Evolutionary conservation across 2,329 filamentous ascomycete species (phyloP), one percentile per base, ranked within the genome.

Genomic region (Aspergillus sp.): DNA sequence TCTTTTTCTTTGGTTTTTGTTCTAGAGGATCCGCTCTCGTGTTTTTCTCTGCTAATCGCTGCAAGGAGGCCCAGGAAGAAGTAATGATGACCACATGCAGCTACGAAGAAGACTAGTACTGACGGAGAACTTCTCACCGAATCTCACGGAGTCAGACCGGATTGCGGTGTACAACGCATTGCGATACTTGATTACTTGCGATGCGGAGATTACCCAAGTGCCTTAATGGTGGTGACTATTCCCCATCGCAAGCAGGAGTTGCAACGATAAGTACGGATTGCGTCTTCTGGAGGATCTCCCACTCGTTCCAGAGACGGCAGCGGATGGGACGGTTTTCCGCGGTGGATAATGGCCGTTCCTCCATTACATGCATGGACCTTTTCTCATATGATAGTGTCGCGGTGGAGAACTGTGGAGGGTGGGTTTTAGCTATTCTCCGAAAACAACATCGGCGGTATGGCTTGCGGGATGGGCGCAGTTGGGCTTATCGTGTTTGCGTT

Each of bases 51-150:
- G 23, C 8, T 23, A n/a, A 23, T 15, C 13, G 44, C 44, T 25
- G 44, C 44, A 49, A 49, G 44, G 44, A 49, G 47, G 47, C 47
- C 47, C 23, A 50, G 47, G 47, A 50, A 50, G 23, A 30, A 27
- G 47, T 30, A 17, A 50, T 50, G 25, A 50, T 50, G 47, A 50
- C 47, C 47, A 27, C 47, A 50, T 50, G 47, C 47, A 50, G 47
- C 47, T 17, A 17, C 21, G 15, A 30, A 36, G 25, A 30, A 17
- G 25, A 50, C 41, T 21, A 27, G 25, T 27, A 23, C 19, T 44
- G 41, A 23, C 47, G 27, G 47, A 50, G 25, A 7, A 50, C 25
- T 11, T 30, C 25, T 17, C 15, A 30, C 47, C 47, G 47, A 44
- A 44, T 44, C 41, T 50, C 47, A 17, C 25, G 47, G 47, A 13